Percentiles rank a stretch among this genome's conserved stretches.
phyloP scores from a whole-genome alignment of 2,329 filamentous ascomycete species.

The Aspergillus thermomutatus region DNA sequence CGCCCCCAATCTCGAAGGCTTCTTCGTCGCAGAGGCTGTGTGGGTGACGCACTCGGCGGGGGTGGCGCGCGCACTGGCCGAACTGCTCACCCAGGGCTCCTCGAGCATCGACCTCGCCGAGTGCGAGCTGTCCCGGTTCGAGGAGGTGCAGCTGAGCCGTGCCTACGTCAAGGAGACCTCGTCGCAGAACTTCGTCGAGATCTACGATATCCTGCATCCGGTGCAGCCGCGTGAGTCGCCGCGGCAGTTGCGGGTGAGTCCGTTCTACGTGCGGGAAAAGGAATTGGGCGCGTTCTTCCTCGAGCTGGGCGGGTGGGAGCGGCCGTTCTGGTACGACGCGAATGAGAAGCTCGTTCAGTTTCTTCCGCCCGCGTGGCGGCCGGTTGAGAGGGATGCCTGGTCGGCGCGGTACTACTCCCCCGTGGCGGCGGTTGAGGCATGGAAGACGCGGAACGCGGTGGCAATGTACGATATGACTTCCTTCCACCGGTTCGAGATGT shows the following conservation, averaged over 20 bases:
- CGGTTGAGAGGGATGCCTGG: slow-evolving; percentile 57
- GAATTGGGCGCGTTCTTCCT: slow-evolving; percentile 55
- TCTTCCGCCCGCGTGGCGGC: slow-evolving; percentile 54
- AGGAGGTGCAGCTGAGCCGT: slow-evolving; percentile 56
- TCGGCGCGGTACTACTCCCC: slow-evolving; percentile 56
- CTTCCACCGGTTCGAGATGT: slow-evolving; percentile 56
- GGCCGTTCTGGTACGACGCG: slow-evolving; percentile 60
- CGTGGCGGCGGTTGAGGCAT: slow-evolving; percentile 59
- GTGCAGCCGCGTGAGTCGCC: slow-evolving; percentile 57
- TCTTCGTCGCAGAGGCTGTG: slow-evolving; percentile 63
- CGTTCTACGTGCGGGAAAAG: slow-evolving; percentile 54
- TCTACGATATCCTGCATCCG: slow-evolving; percentile 64
- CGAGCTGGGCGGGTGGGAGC: slow-evolving; percentile 59
- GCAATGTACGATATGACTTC: slow-evolving; percentile 64
- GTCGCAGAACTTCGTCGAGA: slow-evolving; percentile 60
- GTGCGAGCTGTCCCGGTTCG: slow-evolving; percentile 60
- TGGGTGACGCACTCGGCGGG: slow-evolving; percentile 66
- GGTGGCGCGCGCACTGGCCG: slow-evolving; percentile 58
- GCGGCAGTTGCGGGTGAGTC: slow-evolving; percentile 57
- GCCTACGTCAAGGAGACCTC: slow-evolving; percentile 58
- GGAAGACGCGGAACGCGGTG: slow-evolving; percentile 61
- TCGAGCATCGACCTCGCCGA: slow-evolving; percentile 57
- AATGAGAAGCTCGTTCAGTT: slow-evolving; percentile 52
- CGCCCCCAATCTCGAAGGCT: slow-evolving; percentile 57
- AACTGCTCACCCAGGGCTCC: slow-evolving; percentile 55